These are phyloP conservation scores for Coemansia sp. DNA, from an alignment of 192 early-diverging fungal genomes.

Conservation along the genomic window DNA sequence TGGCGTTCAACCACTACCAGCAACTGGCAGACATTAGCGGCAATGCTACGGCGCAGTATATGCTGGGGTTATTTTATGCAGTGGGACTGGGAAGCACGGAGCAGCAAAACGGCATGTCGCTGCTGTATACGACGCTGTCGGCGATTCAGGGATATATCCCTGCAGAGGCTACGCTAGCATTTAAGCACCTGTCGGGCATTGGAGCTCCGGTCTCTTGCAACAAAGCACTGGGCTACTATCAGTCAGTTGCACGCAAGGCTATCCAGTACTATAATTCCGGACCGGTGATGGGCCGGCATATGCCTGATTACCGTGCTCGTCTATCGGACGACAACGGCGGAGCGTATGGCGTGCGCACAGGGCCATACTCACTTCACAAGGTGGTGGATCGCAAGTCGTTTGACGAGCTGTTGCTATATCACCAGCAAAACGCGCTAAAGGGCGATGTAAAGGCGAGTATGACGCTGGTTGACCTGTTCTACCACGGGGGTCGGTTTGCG, in stretches of 20 bases:
- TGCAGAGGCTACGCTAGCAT: conserved; percentile 83
- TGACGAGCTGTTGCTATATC: conserved; percentile 79
- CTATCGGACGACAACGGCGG: conserved; percentile 80
- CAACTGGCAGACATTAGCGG: conserved; percentile 64
- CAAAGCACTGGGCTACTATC: conserved; percentile 77
- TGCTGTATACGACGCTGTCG: conserved; percentile 80
- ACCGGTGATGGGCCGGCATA: conserved; percentile 76
- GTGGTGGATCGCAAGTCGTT: conserved; percentile 56
- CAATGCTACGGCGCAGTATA: conserved; percentile 82
- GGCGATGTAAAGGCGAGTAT: conserved; percentile 54
- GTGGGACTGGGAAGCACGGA: conserved; percentile 72
- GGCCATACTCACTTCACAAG: conserved; percentile 36
- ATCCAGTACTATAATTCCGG: conserved; percentile 67
- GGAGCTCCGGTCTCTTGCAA: conserved; percentile 77
- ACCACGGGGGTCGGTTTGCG: conserved; percentile 65
- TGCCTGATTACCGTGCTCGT: conserved; percentile 66
- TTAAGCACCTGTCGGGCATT: conserved; percentile 78
- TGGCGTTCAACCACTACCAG: conserved; percentile 67
- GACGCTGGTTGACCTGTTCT: conserved; percentile 77
- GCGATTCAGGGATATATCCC: conserved; percentile 69
- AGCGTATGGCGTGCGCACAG: conserved; percentile 81
- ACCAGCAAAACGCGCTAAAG: conserved; percentile 59
- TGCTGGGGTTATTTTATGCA: conserved; percentile 87
- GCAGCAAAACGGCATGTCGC: conserved; percentile 53
- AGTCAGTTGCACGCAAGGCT: conserved; percentile 73